These are phyloP conservation scores for Cornus kousa DNA, from an alignment of 148 eudicot species.

Conservation along the genomic window DNA sequence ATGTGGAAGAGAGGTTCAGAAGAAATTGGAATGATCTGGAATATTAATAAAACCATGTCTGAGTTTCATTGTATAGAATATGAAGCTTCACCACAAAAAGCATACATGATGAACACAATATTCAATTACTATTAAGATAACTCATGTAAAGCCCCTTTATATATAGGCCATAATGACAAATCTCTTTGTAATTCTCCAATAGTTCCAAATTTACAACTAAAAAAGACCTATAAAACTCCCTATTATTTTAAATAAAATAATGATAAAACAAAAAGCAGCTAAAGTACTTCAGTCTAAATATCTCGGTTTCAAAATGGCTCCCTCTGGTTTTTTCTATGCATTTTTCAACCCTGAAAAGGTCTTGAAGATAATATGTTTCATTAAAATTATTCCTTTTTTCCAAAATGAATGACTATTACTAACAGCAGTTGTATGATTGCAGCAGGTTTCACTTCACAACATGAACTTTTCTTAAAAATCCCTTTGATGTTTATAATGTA, in stretches of 20 bases:
- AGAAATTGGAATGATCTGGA: background rate
- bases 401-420: background rate
- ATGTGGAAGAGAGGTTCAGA: background rate
- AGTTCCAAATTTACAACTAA: background rate
- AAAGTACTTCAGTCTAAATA: background rate
- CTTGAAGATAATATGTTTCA: background rate
- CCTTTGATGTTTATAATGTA: background rate
- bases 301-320: background rate
- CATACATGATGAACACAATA: too few relatives aligned
- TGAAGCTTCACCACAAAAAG: too few relatives aligned
- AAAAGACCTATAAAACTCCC: background rate
- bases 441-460: background rate
- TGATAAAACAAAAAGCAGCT: background rate
- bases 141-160: conserved; percentile 3
- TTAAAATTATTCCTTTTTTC: background rate
- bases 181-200: too few relatives aligned
- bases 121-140: background rate
- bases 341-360: background rate
- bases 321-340: background rate
- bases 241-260: background rate
- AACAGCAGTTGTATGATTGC: background rate
- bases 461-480: background rate
- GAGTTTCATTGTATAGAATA: background rate
- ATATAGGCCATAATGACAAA: background rate
- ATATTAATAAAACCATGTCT: background rate